These are phyloP conservation scores for Zangia roseola DNA, from an alignment of 768 basidiomycete genomes.

Conservation along the genomic window DNA sequence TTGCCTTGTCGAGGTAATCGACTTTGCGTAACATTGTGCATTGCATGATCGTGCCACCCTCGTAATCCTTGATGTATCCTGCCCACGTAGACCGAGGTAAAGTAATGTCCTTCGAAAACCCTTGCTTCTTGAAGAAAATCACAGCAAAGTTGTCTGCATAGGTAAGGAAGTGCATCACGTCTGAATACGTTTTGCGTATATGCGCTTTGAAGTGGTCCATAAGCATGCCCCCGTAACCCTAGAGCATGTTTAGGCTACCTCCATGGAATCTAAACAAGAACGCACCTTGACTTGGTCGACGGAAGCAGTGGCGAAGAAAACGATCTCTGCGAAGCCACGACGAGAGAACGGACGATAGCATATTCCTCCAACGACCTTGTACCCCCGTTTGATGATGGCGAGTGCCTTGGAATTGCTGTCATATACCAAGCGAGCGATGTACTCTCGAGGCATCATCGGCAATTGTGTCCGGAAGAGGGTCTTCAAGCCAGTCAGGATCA, in stretches of 20 bases:
- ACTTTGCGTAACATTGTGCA: conserved; percentile 94
- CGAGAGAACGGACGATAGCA: conserved; percentile 96
- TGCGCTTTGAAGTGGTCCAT: conserved; percentile 99
- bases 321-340: conserved; percentile 95
- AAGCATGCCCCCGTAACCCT: conserved; percentile 97
- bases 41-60: conserved; percentile 99
- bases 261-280: background rate
- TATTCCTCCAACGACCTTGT: conserved; percentile 96
- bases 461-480: conserved; percentile 96
- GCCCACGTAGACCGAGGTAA: conserved; percentile 93
- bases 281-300: conserved; percentile 95
- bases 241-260: conserved; percentile 1
- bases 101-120: conserved; percentile 96
- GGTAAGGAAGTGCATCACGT: conserved; percentile 93
- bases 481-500: conserved; percentile 93
- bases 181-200: conserved; percentile 77
- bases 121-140: conserved; percentile 99
- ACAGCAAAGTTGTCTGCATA: conserved; percentile 99
- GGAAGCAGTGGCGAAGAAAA: conserved; percentile 96
- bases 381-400: conserved; percentile 92
- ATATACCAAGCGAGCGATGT: conserved; percentile 93
- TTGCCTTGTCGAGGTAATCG: conserved; percentile 80
- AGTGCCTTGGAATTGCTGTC: conserved; percentile 90
- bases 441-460: conserved; percentile 98
- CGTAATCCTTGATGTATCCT: conserved; percentile 99